Percentiles rank a stretch among this genome's conserved stretches.
Evolutionary conservation across 768 basidiomycete genomes (phyloP).

Genomic region (Termitomyces sp.): DNA sequence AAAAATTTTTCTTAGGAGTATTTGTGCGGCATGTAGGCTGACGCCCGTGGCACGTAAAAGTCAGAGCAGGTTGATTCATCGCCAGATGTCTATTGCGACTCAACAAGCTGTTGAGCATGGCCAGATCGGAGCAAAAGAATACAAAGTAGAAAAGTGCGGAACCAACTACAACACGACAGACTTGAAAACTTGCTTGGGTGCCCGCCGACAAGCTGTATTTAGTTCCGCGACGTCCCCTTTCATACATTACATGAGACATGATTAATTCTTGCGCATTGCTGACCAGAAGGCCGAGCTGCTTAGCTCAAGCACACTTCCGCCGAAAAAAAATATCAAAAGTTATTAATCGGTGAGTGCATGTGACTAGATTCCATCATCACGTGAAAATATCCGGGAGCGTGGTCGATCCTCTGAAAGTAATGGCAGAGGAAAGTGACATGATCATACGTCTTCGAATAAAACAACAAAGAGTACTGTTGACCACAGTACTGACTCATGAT

Average conservation of each 20-base stretch:
- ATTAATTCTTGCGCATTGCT: not conserved
- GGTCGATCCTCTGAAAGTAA: too few species aligned
- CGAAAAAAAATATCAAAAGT: too few species aligned
- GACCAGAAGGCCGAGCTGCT: too few species aligned
- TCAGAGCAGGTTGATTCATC: not conserved
- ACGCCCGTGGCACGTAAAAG: too few species aligned
- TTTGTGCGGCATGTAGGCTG: too few species aligned
- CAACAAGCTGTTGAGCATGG: not conserved
- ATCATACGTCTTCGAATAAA: not conserved
- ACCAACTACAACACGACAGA: not conserved
- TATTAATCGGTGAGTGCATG: too few species aligned
- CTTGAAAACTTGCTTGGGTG: too few species aligned
- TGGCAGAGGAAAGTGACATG: too few species aligned
- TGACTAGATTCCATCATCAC: not conserved
- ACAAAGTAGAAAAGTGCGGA: not conserved
- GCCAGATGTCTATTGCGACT: not conserved
- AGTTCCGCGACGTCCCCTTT: not conserved
- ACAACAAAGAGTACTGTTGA: not conserved
- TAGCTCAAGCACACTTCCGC: too few species aligned
- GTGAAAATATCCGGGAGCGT: not conserved
- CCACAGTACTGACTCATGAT: not conserved
- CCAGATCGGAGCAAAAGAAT: not conserved
- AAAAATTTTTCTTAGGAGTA: not conserved
- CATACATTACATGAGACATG: too few species aligned
- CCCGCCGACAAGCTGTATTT: too few species aligned